Conservation (phyloP, 345 rosid genomes). For the Acer negundo region DNA sequence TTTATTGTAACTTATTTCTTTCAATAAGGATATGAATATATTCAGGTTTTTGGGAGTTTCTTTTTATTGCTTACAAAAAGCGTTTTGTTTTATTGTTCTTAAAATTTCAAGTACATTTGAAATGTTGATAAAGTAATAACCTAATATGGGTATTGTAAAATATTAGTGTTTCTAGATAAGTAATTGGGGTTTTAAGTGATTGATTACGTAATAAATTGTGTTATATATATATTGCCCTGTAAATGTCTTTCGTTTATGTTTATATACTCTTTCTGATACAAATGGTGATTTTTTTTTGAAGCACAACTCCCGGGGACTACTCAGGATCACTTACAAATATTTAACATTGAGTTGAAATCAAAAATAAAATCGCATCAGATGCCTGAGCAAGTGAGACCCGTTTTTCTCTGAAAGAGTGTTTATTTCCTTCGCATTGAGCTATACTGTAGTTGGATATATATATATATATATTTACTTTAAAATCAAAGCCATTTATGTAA, state of each 20-base stretch:
- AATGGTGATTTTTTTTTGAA: conserved; percentile 31
- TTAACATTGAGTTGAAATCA: conserved; percentile 94
- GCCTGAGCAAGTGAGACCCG: conserved; percentile 84
- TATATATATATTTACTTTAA: background rate
- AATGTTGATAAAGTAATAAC: conserved; percentile 3
- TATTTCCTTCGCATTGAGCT: background rate
- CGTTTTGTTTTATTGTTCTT: background rate
- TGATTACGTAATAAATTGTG: background rate
- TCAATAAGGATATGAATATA: background rate
- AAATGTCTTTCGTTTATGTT: background rate
- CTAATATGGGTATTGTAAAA: background rate
- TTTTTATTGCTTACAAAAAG: background rate
- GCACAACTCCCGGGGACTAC: conserved; percentile 97
- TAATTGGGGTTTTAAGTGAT: background rate
- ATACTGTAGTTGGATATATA: background rate
- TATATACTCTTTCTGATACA: conserved; percentile 10
- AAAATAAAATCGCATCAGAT: conserved; percentile 95
- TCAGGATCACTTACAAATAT: conserved; percentile 97
- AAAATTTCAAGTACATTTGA: background rate
- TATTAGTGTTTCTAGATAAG: background rate
- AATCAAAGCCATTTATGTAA: background rate
- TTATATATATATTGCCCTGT: background rate
- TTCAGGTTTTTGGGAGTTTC: background rate
- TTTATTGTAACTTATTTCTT: background rate
- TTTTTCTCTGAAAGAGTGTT: background rate